Evolutionary conservation across 129 eudicot genomes (phyloP).

Genomic region (Flaveria trinervia): DNA sequence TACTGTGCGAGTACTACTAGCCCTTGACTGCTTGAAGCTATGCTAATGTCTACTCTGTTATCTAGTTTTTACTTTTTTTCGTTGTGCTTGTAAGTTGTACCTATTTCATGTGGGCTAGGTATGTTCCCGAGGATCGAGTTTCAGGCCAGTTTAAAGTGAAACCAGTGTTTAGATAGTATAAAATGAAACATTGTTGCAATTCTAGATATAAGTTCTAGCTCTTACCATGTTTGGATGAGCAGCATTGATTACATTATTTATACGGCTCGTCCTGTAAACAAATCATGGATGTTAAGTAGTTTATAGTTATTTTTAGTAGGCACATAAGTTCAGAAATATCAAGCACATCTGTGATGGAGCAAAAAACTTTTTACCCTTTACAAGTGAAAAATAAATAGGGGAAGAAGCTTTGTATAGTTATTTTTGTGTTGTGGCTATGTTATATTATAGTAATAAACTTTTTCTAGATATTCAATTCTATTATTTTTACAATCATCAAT

Average conservation of each 20-base stretch:
- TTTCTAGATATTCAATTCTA: not conserved
- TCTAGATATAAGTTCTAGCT: not conserved
- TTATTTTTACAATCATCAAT: not conserved
- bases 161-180: no score
- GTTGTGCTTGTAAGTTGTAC: no score
- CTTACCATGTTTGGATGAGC: conserved; percentile 20
- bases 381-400: conserved; percentile 2
- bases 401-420: not conserved
- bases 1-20: not conserved
- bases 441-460: no score
- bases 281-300: conserved; percentile 3
- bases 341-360: conserved; percentile 8
- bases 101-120: no score
- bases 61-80: not conserved
- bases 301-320: not conserved
- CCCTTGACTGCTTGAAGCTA: conserved; percentile 6
- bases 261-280: not conserved
- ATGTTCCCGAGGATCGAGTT: conserved; percentile 2
- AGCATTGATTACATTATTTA: not conserved
- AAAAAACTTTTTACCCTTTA: not conserved
- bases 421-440: not conserved
- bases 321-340: conserved; percentile 5
- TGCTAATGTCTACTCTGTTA: conserved; percentile 1
- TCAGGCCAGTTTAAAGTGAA: no score
- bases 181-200: not conserved